These are phyloP conservation scores for Meyerozyma athensensis DNA, from an alignment of 1,139 yeast species.

Conservation along the genomic window DNA sequence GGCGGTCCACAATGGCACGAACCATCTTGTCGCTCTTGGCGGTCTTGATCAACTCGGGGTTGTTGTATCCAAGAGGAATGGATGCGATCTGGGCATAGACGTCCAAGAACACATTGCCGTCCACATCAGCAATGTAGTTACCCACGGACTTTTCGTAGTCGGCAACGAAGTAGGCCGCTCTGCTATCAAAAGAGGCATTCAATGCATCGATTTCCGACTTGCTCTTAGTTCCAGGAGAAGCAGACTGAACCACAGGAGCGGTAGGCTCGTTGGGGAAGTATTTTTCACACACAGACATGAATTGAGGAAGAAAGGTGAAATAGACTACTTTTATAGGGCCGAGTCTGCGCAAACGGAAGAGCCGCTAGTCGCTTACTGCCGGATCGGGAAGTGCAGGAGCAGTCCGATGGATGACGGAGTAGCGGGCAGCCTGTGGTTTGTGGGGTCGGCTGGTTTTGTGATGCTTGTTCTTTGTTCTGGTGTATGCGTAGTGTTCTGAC, in stretches of 20 bases:
- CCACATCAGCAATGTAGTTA: constrained; percentile 67
- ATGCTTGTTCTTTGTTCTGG: no score
- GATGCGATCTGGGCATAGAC: constrained; percentile 78
- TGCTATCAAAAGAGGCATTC: constrained; percentile 54
- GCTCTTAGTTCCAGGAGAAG: constrained; percentile 64
- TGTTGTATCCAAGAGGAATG: constrained; percentile 74
- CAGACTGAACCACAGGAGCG: constrained; percentile 46
- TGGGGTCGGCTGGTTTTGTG: no score
- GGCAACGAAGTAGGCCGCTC: constrained; percentile 63
- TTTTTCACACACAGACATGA: constrained; percentile 41
- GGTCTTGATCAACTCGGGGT: constrained; percentile 59
- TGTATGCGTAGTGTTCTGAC: no score
- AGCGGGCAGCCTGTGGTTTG: no score
- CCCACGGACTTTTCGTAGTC: constrained; percentile 68
- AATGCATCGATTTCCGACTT: constrained; percentile 42
- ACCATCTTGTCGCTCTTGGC: constrained; percentile 64
- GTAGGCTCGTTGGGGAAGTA: constrained; percentile 69
- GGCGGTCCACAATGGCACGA: constrained; percentile 67
- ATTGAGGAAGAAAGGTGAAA: not conserved
- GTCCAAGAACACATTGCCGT: constrained; percentile 64
- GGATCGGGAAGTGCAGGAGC: no score
- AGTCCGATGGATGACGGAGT: no score
- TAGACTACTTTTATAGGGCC: not conserved
- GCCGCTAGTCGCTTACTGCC: constrained; percentile 3
- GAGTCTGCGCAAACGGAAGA: not conserved